Evolutionary conservation across 2,329 filamentous ascomycete genomes (phyloP).

Genomic region (Geosmithia putterillii): DNA sequence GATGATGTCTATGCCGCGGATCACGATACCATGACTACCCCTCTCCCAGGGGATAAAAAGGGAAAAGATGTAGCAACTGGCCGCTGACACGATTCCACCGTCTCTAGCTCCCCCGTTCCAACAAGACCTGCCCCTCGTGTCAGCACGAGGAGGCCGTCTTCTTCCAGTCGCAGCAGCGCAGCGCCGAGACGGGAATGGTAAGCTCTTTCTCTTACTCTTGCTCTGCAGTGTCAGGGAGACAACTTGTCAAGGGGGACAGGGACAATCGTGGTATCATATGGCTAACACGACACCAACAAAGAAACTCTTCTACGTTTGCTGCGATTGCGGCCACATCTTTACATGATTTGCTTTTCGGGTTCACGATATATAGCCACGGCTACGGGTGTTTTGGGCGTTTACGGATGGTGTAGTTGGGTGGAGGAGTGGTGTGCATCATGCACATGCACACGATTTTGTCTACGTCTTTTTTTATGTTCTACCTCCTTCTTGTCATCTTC

Average conservation of each 20-base stretch:
- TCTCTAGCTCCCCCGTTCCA: slow-evolving; percentile 76
- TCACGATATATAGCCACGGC: background rate
- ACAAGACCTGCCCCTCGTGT: slow-evolving; percentile 77
- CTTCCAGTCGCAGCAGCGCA: slow-evolving; percentile 97
- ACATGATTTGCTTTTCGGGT: background rate
- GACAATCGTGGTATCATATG: background rate
- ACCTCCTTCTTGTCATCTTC: no score
- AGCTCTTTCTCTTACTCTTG: slow-evolving; percentile 23
- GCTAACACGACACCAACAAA: slow-evolving; percentile 20
- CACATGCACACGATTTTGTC: no score
- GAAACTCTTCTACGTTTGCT: slow-evolving; percentile 94
- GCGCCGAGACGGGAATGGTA: slow-evolving; percentile 96
- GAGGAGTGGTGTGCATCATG: no score
- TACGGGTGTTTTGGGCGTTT: background rate
- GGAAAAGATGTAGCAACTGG: slow-evolving; percentile 10
- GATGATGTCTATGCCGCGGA: no score
- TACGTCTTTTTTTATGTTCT: background rate
- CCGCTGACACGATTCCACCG: slow-evolving; percentile 29
- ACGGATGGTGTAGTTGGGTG: background rate
- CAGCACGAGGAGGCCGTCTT: slow-evolving; percentile 85
- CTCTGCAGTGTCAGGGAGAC: no score
- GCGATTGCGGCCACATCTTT: slow-evolving; percentile 78
- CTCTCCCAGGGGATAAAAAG: slow-evolving; percentile 3
- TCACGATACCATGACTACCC: no score
- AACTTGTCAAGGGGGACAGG: slow-evolving; percentile 1